phyloP scores from a whole-genome alignment of 805 yeast genomes.

The Schizosaccharomyces cryophilus region DNA sequence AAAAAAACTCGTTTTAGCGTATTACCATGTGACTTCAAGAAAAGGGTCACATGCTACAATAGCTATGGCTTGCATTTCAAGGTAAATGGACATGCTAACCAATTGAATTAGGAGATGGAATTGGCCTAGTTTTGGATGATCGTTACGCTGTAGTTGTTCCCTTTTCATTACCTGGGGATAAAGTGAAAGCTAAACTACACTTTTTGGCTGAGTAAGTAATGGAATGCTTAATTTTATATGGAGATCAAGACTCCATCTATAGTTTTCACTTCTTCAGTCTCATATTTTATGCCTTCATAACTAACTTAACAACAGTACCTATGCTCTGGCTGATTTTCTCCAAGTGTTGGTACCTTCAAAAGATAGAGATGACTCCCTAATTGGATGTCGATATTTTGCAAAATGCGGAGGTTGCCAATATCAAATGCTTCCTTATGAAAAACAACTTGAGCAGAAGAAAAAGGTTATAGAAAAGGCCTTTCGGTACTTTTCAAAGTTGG shows the following conservation, averaged over 20 bases:
- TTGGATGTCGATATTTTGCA: slow-evolving; percentile 67
- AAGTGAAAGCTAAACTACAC: slow-evolving; percentile 40
- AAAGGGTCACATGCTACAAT: not conserved
- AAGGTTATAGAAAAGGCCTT: slow-evolving; percentile 63
- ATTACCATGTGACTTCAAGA: not conserved
- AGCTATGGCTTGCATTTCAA: not conserved
- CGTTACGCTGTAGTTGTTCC: slow-evolving; percentile 60
- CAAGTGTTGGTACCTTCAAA: slow-evolving; percentile 22
- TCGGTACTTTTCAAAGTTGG: slow-evolving; percentile 31
- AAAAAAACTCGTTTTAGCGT: not conserved
- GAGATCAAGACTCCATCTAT: too few species aligned
- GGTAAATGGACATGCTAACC: not conserved
- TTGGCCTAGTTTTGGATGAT: slow-evolving; percentile 46
- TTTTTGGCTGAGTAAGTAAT: not conserved
- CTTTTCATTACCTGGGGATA: slow-evolving; percentile 70
- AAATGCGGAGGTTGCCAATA: slow-evolving; percentile 88
- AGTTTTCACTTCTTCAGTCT: too few species aligned
- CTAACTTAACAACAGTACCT: slow-evolving; percentile 14
- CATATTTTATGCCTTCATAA: too few species aligned
- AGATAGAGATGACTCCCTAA: slow-evolving; percentile 31
- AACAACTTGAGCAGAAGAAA: slow-evolving; percentile 50
- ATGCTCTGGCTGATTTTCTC: slow-evolving; percentile 32
- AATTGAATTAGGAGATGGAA: slow-evolving; percentile 41
- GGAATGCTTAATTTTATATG: too few species aligned
- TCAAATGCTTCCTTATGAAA: slow-evolving; percentile 48